phyloP scores from a whole-genome alignment of 108 stramenopile species.

The Discostella pseudostelligera region DNA sequence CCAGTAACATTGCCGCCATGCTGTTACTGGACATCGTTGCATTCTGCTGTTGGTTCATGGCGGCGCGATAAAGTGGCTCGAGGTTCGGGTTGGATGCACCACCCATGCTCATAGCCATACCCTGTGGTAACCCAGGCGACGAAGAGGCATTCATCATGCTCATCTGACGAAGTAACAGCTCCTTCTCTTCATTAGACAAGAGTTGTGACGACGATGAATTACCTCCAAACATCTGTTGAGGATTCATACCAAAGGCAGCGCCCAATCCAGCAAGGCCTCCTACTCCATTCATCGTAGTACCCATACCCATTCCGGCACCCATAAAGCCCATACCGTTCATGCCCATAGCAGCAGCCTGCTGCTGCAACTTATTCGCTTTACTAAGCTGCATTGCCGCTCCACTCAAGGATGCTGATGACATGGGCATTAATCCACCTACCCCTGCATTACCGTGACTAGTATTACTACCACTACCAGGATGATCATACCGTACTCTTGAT shows the following conservation, averaged over 20 bases:
- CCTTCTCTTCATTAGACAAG: conserved; percentile 9
- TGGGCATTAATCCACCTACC: no score
- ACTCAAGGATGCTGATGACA: conserved; percentile 19
- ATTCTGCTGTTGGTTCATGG: conserved; percentile 2
- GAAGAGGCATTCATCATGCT: conserved; percentile 3
- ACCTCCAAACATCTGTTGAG: neutral
- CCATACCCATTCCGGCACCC: neutral
- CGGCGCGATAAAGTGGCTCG: conserved; percentile 9
- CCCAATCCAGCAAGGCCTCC: neutral
- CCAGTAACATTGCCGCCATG: conserved; percentile 17
- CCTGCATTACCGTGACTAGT: no score
- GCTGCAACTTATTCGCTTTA: conserved; percentile 31
- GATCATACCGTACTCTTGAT: conserved; percentile 32
- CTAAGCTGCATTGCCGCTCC: conserved; percentile 24
- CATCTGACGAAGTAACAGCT: conserved; percentile 9
- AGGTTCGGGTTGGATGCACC: neutral
- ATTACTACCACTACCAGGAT: no score
- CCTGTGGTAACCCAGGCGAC: neutral
- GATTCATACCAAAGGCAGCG: conserved; percentile 1
- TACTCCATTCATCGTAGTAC: no score
- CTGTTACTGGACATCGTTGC: neutral
- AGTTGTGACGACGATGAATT: neutral
- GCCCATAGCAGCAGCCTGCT: neutral
- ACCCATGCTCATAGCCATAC: neutral
- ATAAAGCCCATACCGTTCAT: neutral